Evolutionary conservation across 176 grass and related monocot species (phyloP).

Genomic region (Pontederia crassipes): DNA sequence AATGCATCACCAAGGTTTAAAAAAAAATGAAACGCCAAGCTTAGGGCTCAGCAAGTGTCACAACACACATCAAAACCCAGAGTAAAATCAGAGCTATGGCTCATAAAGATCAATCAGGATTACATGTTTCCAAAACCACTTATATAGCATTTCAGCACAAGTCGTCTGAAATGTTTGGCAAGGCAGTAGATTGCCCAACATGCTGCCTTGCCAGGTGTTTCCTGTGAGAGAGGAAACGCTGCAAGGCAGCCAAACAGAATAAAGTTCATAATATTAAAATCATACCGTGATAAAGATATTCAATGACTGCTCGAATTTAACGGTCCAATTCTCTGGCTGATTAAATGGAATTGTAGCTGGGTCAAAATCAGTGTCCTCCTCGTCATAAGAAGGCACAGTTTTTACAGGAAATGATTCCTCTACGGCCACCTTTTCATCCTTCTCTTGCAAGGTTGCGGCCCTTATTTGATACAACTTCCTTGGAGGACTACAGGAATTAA

Average conservation of each 20-base stretch:
- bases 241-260: neutral
- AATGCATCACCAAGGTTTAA: neutral
- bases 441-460: constrained; percentile 8
- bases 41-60: no score
- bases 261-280: neutral
- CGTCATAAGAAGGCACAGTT: constrained; percentile 5
- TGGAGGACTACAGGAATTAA: neutral
- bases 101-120: no score
- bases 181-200: no score
- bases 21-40: neutral
- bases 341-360: constrained; percentile 4
- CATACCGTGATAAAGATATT: constrained; percentile 67
- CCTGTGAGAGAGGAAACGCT: neutral
- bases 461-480: neutral
- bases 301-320: constrained; percentile 56
- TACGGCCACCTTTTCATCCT: constrained; percentile 7
- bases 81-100: no score
- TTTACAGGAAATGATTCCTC: constrained; percentile 2
- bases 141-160: no score
- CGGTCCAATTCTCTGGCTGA: constrained; percentile 23
- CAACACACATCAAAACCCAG: no score
- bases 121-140: no score
- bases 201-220: neutral
- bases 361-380: constrained; percentile 11
- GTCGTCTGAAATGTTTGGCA: no score